Percentiles rank a stretch among this genome's conserved stretches.
Evolutionary conservation across 148 eudicot genomes (phyloP).

Genomic region (Camellia granthamiana): DNA sequence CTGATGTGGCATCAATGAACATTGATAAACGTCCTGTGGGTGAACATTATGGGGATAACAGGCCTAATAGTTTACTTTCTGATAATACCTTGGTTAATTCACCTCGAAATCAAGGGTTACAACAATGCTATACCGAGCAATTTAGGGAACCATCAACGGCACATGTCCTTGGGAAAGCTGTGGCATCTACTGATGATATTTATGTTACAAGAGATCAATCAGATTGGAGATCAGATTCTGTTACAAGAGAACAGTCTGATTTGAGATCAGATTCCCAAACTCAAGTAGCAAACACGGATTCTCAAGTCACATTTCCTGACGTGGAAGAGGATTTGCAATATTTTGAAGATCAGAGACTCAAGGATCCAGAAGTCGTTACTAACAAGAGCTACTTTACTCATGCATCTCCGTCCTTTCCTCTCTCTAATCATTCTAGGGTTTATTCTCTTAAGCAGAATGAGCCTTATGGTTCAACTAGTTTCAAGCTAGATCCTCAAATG

Average conservation of each 20-base stretch:
- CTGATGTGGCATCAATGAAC: conserved; percentile 35
- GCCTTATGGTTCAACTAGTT: conserved; percentile 26
- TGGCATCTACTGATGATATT: conserved; percentile 19
- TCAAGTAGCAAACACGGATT: conserved; percentile 17
- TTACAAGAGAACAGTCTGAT: conserved; percentile 30
- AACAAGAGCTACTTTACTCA: conserved; percentile 29
- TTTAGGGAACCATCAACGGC: conserved; percentile 32
- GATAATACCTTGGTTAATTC: conserved; percentile 22
- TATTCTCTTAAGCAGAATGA: conserved; percentile 33
- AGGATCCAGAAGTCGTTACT: conserved; percentile 53
- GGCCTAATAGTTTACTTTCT: conserved; percentile 31
- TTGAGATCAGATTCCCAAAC: conserved; percentile 28
- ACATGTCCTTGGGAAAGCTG: conserved; percentile 25
- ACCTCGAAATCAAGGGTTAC: conserved; percentile 23
- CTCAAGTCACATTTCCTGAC: conserved; percentile 35
- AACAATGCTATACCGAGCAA: conserved; percentile 30
- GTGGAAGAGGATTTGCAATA: conserved; percentile 42
- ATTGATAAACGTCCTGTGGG: conserved; percentile 23
- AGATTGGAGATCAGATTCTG: conserved; percentile 31
- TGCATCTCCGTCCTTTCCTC: conserved; percentile 40
- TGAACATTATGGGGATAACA: conserved; percentile 24
- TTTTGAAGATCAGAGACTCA: conserved; percentile 52
- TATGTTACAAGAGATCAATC: conserved; percentile 23
- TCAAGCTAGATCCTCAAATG: conserved; percentile 28
- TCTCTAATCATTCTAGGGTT: conserved; percentile 30